Conservation (phyloP, 2,329 filamentous ascomycete genomes). For the Colletotrichum salicis region DNA sequence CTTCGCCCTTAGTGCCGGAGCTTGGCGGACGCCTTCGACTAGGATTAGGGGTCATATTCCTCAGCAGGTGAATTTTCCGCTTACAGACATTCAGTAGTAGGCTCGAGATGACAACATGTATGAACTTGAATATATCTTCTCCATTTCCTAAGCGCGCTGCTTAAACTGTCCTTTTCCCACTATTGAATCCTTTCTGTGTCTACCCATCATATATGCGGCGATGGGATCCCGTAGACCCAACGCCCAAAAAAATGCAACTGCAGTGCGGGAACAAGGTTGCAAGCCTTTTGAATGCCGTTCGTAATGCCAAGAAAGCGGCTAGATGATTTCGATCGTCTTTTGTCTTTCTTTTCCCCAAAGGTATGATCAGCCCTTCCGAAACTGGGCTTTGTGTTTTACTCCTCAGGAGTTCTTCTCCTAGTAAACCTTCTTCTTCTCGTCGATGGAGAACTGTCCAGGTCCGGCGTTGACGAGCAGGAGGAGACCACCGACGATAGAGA, state of each 20-base stretch:
- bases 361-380: slow-evolving; percentile 9
- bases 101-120: neutral
- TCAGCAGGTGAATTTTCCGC: neutral
- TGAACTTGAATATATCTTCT: slow-evolving; percentile 32
- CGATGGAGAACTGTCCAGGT: slow-evolving; percentile 95
- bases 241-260: slow-evolving; percentile 44
- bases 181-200: slow-evolving; percentile 26
- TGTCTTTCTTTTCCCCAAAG: neutral
- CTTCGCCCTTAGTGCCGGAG: slow-evolving; percentile 1
- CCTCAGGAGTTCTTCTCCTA: slow-evolving; percentile 52
- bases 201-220: slow-evolving; percentile 36
- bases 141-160: slow-evolving; percentile 30
- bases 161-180: slow-evolving; percentile 22
- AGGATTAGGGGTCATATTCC: neutral
- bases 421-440: slow-evolving; percentile 99
- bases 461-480: slow-evolving; percentile 98
- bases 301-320: slow-evolving; percentile 31
- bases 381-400: slow-evolving; percentile 12
- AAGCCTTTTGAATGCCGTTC: slow-evolving; percentile 36
- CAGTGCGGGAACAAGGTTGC: slow-evolving; percentile 37
- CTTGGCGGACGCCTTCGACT: slow-evolving; percentile 14
- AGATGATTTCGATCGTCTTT: slow-evolving; percentile 5
- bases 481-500: slow-evolving; percentile 97
- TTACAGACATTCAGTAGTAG: neutral
- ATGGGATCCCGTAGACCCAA: slow-evolving; percentile 42